Base-by-base conservation (phyloP, 2,329 filamentous ascomycete genomes). In the Pseudogymnoascus verrucosus region DNA sequence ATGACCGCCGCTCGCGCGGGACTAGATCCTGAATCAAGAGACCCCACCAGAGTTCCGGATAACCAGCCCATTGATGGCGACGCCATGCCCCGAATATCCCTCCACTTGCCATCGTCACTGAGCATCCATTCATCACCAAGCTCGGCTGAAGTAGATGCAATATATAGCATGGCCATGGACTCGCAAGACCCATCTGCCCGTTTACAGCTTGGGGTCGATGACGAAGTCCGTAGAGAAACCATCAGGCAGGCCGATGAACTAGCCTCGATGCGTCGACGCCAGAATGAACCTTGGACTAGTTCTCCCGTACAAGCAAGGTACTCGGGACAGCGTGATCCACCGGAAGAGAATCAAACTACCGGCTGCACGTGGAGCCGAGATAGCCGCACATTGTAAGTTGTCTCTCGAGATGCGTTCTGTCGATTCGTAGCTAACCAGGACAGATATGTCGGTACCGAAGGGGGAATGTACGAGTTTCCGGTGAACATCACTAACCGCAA, bases 401-500 rank as follows among this genome's bases (percentile, higher is more conserved):
- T 47, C 19, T 19, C 19, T 19, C 19, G 19, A 19, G 19, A 19
- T 19, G 19, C 19, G 19, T 19, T 19, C 19, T 19, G 19, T 19
- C 19, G 19, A 31, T 26, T 42, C 4, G 10, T 40, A 61, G 21
- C 54, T 36, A 65, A 69, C 21, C 0, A 36, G 64, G 12, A 40
- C 23, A 88, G 85, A 63, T 88, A 83, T 69, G 78, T 87, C 42
- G 86, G 83, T 19, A 83, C 85, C 36, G 86, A 90, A 71, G 86
- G 90, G 68, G 89, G 89, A 63, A 88, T 93, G 62, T 90, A 90
- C 70, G 88, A 92, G 75, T 85, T 90, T 69, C 82, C 81, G 36
- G 80, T 93, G 67, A 86, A 91, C 71, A 69, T 86, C 16, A 79
- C 83, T 60, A 80, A 77, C 64, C 80, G 89, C 65, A 89, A 85